Evolutionary conservation across 768 basidiomycete species (phyloP).

Genomic region (Sporobolomyces roseus): DNA sequence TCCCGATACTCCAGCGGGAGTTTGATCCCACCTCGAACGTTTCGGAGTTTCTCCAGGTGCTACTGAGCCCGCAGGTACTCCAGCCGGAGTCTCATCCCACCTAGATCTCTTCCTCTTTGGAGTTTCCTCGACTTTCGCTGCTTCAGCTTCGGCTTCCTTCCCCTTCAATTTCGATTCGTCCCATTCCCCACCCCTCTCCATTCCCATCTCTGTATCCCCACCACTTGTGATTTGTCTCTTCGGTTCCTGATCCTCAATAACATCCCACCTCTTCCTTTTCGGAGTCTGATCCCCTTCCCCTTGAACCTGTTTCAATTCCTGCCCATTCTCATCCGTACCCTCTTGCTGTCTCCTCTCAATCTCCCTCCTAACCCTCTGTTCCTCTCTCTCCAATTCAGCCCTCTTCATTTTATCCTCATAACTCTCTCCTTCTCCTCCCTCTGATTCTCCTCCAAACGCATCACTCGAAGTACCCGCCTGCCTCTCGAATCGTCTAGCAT

Average conservation of each 20-base stretch:
- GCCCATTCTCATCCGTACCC: conserved; percentile 55
- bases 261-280: no score
- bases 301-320: conserved; percentile 62
- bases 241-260: no score
- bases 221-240: no score
- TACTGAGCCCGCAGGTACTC: conserved; percentile 47
- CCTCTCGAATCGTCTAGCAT: conserved; percentile 82
- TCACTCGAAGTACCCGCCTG: conserved; percentile 60
- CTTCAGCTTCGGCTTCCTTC: conserved; percentile 58
- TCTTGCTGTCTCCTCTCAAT: conserved; percentile 84
- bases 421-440: conserved; percentile 53
- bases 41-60: conserved; percentile 67
- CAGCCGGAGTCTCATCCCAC: conserved; percentile 91
- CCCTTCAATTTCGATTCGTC: conserved; percentile 51
- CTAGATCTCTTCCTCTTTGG: conserved; percentile 89
- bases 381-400: conserved; percentile 86
- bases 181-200: conserved; percentile 62
- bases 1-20: conserved; percentile 54
- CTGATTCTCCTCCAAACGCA: conserved; percentile 62
- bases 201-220: conserved; percentile 48
- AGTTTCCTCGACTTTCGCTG: conserved; percentile 49
- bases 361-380: conserved; percentile 69
- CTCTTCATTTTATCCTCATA: conserved; percentile 97
- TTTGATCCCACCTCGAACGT: conserved; percentile 91
- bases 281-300: conserved; percentile 70